These are phyloP conservation scores for Seminavis robusta DNA, from an alignment of 108 stramenopile genomes.

Conservation along the genomic window DNA sequence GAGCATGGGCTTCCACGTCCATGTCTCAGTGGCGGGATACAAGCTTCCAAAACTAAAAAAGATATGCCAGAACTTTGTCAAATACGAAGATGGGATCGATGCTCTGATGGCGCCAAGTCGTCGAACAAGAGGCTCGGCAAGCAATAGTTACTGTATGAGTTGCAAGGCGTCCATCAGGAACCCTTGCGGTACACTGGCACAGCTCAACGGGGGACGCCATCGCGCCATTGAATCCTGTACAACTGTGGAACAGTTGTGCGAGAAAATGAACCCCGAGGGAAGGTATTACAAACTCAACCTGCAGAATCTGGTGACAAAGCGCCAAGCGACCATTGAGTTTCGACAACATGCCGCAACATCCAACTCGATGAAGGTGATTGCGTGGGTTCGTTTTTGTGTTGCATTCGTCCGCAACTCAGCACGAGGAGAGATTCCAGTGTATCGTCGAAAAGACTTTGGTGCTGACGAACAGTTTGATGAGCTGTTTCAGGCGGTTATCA, in stretches of 20 bases:
- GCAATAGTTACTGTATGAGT: slow-evolving; percentile 36
- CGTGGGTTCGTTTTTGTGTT: slow-evolving; percentile 60
- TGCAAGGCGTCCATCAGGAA: slow-evolving; percentile 31
- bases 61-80: slow-evolving; percentile 64
- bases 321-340: slow-evolving; percentile 65
- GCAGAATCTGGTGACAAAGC: slow-evolving; percentile 34
- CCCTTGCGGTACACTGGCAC: no score
- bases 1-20: slow-evolving; percentile 53
- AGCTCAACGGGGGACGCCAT: no score
- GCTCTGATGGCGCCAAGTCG: slow-evolving; percentile 52
- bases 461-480: slow-evolving; percentile 45
- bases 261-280: slow-evolving; percentile 36
- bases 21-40: slow-evolving; percentile 40
- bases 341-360: slow-evolving; percentile 56
- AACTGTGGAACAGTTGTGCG: slow-evolving; percentile 16
- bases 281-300: slow-evolving; percentile 64
- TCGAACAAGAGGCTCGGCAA: slow-evolving; percentile 24
- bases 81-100: slow-evolving; percentile 67
- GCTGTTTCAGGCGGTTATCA: slow-evolving; percentile 52
- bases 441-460: slow-evolving; percentile 17
- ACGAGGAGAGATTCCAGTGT: not conserved
- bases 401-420: slow-evolving; percentile 33
- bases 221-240: slow-evolving; percentile 24
- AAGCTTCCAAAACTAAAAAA: slow-evolving; percentile 37
- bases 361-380: slow-evolving; percentile 35